These are phyloP conservation scores for Fragaria vesca DNA, from an alignment of 306 rosid genomes.

Conservation along the genomic window DNA sequence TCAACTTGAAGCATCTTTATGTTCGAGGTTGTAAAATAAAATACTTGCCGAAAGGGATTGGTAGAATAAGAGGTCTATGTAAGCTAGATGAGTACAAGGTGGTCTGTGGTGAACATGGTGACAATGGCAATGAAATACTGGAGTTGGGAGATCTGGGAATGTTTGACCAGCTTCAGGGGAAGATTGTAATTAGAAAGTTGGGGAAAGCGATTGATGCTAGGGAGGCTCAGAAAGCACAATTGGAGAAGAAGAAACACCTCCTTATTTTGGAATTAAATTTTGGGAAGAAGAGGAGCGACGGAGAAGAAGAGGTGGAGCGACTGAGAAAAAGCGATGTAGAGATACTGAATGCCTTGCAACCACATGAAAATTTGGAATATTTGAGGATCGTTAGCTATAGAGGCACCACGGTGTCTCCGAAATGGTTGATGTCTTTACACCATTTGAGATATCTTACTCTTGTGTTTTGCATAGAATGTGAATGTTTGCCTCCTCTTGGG, in stretches of 20 bases:
- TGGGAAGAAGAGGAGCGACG: neutral
- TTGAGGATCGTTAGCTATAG: fast-evolving
- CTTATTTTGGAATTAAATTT: neutral
- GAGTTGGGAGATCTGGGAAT: neutral
- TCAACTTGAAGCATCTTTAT: neutral
- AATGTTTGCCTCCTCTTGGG: neutral
- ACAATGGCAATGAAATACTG: neutral
- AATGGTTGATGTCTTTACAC: neutral
- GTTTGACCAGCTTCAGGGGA: neutral
- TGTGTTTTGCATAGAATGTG: fast-evolving
- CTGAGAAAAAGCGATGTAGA: neutral
- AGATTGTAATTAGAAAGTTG: neutral
- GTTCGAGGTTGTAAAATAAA: fast-evolving
- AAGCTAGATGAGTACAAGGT: neutral
- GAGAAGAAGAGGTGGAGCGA: neutral
- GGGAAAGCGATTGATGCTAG: neutral
- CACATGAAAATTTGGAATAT: neutral
- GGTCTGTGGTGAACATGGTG: neutral
- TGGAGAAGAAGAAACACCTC: neutral
- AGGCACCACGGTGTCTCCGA: neutral
- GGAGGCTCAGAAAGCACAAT: neutral
- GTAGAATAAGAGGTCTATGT: neutral
- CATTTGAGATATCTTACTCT: neutral
- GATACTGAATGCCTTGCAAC: neutral
- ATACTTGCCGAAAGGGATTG: neutral